A percentile compares a stretch with the other conserved stretches of the same genome.
These are phyloP conservation scores for Asterochloris erici DNA, from an alignment of 139 green algal species.

Conservation along the genomic window DNA sequence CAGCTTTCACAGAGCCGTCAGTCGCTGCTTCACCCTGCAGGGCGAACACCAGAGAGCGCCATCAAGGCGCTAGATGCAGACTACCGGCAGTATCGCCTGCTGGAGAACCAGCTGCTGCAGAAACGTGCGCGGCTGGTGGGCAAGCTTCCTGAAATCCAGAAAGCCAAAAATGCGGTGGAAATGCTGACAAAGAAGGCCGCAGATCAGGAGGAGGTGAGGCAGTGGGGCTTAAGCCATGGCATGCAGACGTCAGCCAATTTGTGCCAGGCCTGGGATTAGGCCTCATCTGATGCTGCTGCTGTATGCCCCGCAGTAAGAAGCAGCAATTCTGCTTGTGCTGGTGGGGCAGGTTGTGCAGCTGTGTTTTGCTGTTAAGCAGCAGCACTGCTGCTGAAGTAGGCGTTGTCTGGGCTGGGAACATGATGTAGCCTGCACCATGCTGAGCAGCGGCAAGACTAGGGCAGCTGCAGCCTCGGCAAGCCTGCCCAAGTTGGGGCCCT, in stretches of 20 bases:
- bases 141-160: slow-evolving; percentile 57
- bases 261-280: no score
- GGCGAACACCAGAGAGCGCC: slow-evolving; percentile 29
- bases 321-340: no score
- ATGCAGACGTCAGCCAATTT: no score
- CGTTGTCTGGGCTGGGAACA: background rate
- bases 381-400: slow-evolving; percentile 5
- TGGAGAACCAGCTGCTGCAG: slow-evolving; percentile 47
- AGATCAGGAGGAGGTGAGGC: slow-evolving; percentile 15
- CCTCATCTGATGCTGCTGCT: no score
- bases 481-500: background rate
- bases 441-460: background rate
- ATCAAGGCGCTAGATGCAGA: slow-evolving; percentile 38
- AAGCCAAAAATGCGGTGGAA: slow-evolving; percentile 34
- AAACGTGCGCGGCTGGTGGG: slow-evolving; percentile 28
- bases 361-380: background rate
- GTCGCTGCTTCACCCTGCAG: slow-evolving; percentile 17
- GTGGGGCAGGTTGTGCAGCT: background rate
- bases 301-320: no score
- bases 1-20: background rate
- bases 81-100: slow-evolving; percentile 44
- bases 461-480: background rate
- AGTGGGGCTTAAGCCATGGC: no score
- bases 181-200: slow-evolving; percentile 10
- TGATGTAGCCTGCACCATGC: background rate